Base-by-base conservation (phyloP, 305 asterid genomes). In the Salvia sclarea region DNA sequence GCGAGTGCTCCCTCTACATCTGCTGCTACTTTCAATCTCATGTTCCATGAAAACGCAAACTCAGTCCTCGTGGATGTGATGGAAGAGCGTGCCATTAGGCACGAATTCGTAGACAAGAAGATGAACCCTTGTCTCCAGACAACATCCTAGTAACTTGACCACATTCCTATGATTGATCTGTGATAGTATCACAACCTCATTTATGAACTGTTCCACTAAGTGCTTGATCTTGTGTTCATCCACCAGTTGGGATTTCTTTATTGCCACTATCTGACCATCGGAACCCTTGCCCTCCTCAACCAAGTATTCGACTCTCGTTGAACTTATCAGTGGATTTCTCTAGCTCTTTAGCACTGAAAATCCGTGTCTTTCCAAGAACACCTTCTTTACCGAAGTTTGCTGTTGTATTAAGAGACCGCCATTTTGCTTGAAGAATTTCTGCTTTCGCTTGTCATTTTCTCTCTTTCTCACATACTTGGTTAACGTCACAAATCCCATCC, bases 141-240 rank as follows among this genome's bases (percentile, higher is more conserved):
- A 79, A 21, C 78, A 71, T 13, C 84, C 84, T 13, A 76, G 50
- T 4, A 79, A 35, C 41, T 73, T 76, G 4, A 74, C 79, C 0
- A 76, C 65, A 14, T 76, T 80, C 25, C 78, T 76, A 18, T 80
- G 84, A n/a, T 63, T 76, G 60, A 80, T 66, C 12, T 73, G 76
- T 0, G 81, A 76, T 3, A 80, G 62, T 58, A 80, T 73, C 30
- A 70, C 78, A 16, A 80, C 78, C 73, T 77, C 82, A 5, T 80
- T 80, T 28, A 80, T 74, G 61, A 80, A 80, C 47, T 67, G 75
- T 52, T 72, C 55, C n/a, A 75, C 49, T 0, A 63, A 25, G 33
- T 38, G 13, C 31, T 59, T 60, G 16, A 64, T 49, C 9, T 50
- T 71, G 58, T 10, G 11, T 62, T 66, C 80, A 8, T 67, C 67